Evolutionary conservation across 441 rosid genomes (phyloP).

Genomic region (Corymbia citriodora): DNA sequence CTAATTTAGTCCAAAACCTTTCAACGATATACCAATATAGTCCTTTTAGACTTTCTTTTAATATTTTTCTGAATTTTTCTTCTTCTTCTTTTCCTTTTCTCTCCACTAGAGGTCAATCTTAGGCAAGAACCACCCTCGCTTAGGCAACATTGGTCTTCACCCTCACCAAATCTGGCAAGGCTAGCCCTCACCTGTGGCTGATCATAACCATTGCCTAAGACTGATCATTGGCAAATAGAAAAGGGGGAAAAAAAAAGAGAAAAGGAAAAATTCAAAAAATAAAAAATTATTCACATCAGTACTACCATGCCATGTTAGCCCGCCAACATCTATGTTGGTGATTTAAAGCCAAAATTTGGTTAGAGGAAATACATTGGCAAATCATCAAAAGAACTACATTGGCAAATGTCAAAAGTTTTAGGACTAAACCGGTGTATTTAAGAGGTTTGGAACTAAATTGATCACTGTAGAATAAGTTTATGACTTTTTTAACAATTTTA

Average conservation of each 20-base stretch:
- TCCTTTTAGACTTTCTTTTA: background rate
- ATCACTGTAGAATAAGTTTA: too few relatives aligned
- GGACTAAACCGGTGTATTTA: background rate
- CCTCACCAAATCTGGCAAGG: background rate
- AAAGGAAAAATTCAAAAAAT: background rate
- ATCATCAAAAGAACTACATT: background rate
- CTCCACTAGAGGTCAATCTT: rapidly evolving
- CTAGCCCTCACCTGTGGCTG: background rate
- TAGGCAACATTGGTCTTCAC: background rate
- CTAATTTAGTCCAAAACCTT: too few relatives aligned
- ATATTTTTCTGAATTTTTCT: background rate
- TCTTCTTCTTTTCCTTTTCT: background rate
- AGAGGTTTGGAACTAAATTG: too few relatives aligned
- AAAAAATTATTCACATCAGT: background rate
- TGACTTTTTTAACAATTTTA: too few relatives aligned
- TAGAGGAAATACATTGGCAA: rapidly evolving
- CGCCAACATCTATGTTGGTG: rapidly evolving
- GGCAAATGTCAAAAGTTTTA: background rate
- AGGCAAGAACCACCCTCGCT: background rate
- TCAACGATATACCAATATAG: background rate
- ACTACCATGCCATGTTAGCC: background rate
- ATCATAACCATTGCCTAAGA: background rate
- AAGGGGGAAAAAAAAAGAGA: background rate
- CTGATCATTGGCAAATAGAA: background rate
- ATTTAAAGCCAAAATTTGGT: background rate